Conservation (phyloP, 441 rosid species). For the Erysimum pusillum region DNA sequence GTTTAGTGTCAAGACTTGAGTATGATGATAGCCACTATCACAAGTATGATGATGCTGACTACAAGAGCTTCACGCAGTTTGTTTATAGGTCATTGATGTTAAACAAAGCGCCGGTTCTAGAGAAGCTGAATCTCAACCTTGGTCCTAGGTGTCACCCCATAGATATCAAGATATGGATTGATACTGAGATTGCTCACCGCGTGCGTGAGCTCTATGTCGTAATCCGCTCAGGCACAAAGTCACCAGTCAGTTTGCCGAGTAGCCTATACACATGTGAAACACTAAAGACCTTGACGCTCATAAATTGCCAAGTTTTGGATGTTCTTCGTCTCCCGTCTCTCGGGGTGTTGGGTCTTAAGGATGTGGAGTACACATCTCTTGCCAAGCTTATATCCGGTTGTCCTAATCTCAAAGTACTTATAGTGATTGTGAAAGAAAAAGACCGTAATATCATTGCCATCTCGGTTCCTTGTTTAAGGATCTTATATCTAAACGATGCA, state of each 20-base stretch:
- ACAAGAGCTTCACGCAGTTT: neutral
- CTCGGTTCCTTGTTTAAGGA: neutral
- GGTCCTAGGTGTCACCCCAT: neutral
- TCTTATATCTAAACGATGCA: neutral
- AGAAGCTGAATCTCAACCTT: neutral
- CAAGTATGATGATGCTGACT: neutral
- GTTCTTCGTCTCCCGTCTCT: conserved; percentile 11
- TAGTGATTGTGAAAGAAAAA: neutral
- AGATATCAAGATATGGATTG: conserved; percentile 24
- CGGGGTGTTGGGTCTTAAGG: neutral
- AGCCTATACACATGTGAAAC: conserved; percentile 28
- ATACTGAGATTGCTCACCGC: neutral
- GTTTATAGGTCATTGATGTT: neutral
- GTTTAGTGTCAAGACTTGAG: neutral
- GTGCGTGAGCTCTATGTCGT: neutral
- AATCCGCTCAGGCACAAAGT: neutral
- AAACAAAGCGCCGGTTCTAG: conserved; percentile 6
- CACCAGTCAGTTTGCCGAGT: conserved; percentile 9
- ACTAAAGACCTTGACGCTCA: neutral
- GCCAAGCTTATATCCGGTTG: conserved; percentile 4
- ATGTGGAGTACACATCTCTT: neutral
- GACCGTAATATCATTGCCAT: too few relatives aligned
- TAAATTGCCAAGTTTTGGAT: neutral
- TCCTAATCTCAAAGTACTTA: neutral
- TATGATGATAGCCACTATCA: neutral